Percentiles rank a stretch among this genome's conserved stretches.
Conservation (phyloP, 2,329 filamentous ascomycete species). For the Samsoniella hepiali region DNA sequence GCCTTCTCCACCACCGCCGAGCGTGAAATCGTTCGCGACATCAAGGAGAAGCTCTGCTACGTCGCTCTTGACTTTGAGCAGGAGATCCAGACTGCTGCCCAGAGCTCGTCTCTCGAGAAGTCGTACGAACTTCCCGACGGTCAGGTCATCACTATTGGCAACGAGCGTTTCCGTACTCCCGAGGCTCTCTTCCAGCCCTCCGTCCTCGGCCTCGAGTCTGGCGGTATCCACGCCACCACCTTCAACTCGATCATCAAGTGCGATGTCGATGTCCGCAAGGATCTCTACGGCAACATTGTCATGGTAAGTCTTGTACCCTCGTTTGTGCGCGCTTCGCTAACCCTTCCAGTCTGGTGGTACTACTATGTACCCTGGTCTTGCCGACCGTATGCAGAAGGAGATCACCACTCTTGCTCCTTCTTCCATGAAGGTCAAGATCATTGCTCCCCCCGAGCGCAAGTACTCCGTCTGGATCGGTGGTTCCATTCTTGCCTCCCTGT, state of each 20-base stretch:
- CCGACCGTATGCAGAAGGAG: constrained; percentile 99
- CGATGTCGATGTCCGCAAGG: constrained; percentile 99
- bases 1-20: constrained; percentile 99
- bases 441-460: constrained; percentile 99
- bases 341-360: constrained; percentile 88
- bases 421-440: constrained; percentile 99
- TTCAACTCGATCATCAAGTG: constrained; percentile 99
- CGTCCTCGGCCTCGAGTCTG: constrained; percentile 95
- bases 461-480: constrained; percentile 99
- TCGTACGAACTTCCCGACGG: constrained; percentile 99
- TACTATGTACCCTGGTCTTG: constrained; percentile 99
- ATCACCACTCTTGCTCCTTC: constrained; percentile 98
- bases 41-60: constrained; percentile 99
- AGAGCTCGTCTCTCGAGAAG: constrained; percentile 99
- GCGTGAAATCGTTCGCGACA: constrained; percentile 99
- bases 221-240: constrained; percentile 98
- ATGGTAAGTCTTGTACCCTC: constrained; percentile 67
- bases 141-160: constrained; percentile 99
- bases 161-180: constrained; percentile 99
- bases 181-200: constrained; percentile 99
- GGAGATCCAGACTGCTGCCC: constrained; percentile 99
- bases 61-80: constrained; percentile 99
- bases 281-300: constrained; percentile 99
- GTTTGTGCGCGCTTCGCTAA: constrained; percentile 30
- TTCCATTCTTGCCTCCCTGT: constrained; percentile 98